Percentiles rank a stretch among this genome's conserved stretches.
phyloP scores from a whole-genome alignment of 192 early-diverging fungal genomes.

The Coemansia sp. region DNA sequence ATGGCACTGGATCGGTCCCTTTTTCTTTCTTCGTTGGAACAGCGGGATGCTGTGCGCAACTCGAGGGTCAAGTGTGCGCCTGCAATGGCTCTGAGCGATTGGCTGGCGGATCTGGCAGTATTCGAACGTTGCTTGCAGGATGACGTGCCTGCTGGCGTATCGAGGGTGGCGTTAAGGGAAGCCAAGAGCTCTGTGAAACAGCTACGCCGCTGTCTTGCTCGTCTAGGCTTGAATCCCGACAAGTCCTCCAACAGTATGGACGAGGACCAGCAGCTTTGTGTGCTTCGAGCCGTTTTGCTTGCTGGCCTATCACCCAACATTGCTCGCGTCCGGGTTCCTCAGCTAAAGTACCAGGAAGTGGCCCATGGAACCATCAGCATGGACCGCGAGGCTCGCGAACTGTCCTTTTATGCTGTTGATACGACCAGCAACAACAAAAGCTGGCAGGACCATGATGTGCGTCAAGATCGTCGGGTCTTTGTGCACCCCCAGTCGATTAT shows the following conservation, averaged over 20 bases:
- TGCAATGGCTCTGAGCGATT: constrained; percentile 58
- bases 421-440: not conserved
- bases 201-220: constrained; percentile 57
- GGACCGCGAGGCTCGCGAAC: constrained; percentile 68
- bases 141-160: constrained; percentile 37
- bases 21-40: not conserved
- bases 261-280: constrained; percentile 23
- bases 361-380: constrained; percentile 68
- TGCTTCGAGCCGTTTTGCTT: constrained; percentile 73
- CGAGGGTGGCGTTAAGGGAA: constrained; percentile 60
- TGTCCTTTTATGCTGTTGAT: constrained; percentile 68
- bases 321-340: constrained; percentile 67
- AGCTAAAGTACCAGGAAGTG: constrained; percentile 69
- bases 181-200: constrained; percentile 59
- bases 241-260: not conserved
- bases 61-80: not conserved
- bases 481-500: constrained; percentile 80
- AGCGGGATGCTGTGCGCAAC: not conserved
- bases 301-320: constrained; percentile 87
- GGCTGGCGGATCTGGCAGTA: constrained; percentile 61
- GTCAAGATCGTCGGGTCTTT: constrained; percentile 66
- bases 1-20: constrained; percentile 46
- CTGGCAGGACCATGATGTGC: constrained; percentile 28
- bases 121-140: constrained; percentile 19
- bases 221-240: constrained; percentile 6